Evolutionary conservation across 345 rosid genomes (phyloP).

Genomic region (Diplotaxis tenuifolia): DNA sequence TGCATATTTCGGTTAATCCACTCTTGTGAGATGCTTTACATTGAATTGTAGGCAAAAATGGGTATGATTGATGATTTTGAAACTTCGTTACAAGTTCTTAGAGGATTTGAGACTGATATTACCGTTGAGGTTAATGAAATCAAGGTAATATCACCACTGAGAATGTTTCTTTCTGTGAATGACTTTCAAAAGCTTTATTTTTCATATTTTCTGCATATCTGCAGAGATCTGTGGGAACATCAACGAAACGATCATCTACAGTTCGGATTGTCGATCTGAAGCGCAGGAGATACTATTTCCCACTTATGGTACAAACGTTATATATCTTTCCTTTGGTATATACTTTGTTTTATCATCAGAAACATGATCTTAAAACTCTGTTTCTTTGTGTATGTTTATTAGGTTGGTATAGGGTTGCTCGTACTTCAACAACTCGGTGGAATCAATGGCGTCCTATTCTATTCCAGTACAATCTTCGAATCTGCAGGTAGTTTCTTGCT

Average conservation of each 20-base stretch:
- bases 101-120: conserved; percentile 95
- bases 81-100: conserved; percentile 93
- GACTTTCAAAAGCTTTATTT: conserved; percentile 3
- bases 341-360: conserved; percentile 10
- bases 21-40: conserved; percentile 7
- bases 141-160: conserved; percentile 54
- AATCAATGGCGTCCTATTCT: conserved; percentile 82
- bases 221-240: conserved; percentile 85
- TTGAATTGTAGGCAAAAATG: conserved; percentile 79
- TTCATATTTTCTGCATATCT: conserved; percentile 25
- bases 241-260: conserved; percentile 52
- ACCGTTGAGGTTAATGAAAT: conserved; percentile 92
- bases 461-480: conserved; percentile 80
- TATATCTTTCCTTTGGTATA: not conserved
- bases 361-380: not conserved
- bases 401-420: conserved; percentile 95
- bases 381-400: conserved; percentile 23
- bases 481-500: conserved; percentile 61
- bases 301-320: conserved; percentile 57
- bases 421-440: conserved; percentile 87
- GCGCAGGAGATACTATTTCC: conserved; percentile 95
- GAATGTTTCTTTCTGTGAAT: not conserved
- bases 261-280: conserved; percentile 84
- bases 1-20: not conserved
- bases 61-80: conserved; percentile 98